These are phyloP conservation scores for Kazachstania sp. DNA, from an alignment of 1,139 yeast species.

Conservation along the genomic window DNA sequence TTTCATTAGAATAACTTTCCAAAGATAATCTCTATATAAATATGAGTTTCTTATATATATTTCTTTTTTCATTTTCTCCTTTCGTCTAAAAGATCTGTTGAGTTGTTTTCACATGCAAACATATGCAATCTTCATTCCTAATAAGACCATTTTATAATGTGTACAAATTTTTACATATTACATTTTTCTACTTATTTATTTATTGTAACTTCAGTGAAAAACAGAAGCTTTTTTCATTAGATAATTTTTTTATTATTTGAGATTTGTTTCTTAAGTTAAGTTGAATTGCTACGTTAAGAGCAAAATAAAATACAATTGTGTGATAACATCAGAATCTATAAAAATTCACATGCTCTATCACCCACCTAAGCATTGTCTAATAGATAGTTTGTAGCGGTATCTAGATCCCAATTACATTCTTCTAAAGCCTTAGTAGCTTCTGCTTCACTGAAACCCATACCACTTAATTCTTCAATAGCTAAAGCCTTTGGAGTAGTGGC, in stretches of 20 bases:
- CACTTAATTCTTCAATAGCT: constrained; percentile 66
- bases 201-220: not conserved
- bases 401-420: constrained; percentile 64
- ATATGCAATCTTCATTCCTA: not conserved
- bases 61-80: not conserved
- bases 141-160: not conserved
- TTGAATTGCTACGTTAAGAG: too few species aligned
- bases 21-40: not conserved
- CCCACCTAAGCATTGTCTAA: constrained; percentile 49
- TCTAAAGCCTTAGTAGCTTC: constrained; percentile 63
- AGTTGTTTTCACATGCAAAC: not conserved
- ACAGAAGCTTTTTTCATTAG: not conserved
- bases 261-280: not conserved
- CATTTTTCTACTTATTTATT: not conserved
- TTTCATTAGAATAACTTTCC: not conserved
- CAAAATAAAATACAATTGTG: too few species aligned
- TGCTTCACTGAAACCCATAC: constrained; percentile 76
- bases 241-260: not conserved
- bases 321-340: too few species aligned
- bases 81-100: not conserved
- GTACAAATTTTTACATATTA: not conserved
- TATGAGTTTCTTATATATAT: not conserved
- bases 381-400: constrained; percentile 75
- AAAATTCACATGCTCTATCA: not conserved
- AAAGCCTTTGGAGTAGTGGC: constrained; percentile 38